These are phyloP conservation scores for Geotrichum cucujoidarum DNA, from an alignment of 1,139 yeast species.

Conservation along the genomic window DNA sequence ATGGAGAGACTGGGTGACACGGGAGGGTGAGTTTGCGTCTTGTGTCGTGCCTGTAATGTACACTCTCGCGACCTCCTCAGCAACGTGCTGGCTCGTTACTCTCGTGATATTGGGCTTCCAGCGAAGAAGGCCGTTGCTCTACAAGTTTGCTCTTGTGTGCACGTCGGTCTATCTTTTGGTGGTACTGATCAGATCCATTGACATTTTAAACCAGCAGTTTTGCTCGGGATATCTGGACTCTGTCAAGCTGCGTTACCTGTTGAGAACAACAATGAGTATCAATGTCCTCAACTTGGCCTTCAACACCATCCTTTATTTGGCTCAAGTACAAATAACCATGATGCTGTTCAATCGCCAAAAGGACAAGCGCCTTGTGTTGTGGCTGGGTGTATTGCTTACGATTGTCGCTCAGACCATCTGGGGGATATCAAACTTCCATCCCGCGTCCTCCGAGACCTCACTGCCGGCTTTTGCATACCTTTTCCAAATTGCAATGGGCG, in stretches of 20 bases:
- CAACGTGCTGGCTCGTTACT: conserved; percentile 59
- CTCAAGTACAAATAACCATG: conserved; percentile 74
- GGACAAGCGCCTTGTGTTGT: conserved; percentile 63
- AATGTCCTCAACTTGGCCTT: conserved; percentile 57
- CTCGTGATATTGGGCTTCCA: conserved; percentile 47
- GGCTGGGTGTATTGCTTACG: conserved; percentile 55
- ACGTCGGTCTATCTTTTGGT: conserved; percentile 42
- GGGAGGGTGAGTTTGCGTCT: conserved; percentile 11
- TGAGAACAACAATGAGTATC: conserved; percentile 43
- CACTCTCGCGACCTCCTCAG: conserved; percentile 60
- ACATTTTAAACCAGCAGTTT: conserved; percentile 46
- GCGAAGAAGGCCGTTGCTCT: conserved; percentile 45
- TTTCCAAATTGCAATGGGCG: conserved; percentile 67
- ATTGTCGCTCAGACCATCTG: conserved; percentile 61
- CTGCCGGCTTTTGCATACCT: conserved; percentile 76
- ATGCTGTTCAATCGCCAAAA: conserved; percentile 63
- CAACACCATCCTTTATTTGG: conserved; percentile 56
- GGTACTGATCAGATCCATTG: conserved; percentile 48
- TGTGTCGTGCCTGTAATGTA: conserved; percentile 45
- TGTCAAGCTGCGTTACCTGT: conserved; percentile 46
- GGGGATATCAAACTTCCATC: conserved; percentile 58
- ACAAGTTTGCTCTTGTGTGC: conserved; percentile 26
- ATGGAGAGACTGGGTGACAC: conserved; percentile 24
- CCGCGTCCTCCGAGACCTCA: conserved; percentile 47
- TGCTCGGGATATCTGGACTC: conserved; percentile 47